phyloP scores from a whole-genome alignment of 495 filamentous ascomycete species.

The Articulospora tetracladia region DNA sequence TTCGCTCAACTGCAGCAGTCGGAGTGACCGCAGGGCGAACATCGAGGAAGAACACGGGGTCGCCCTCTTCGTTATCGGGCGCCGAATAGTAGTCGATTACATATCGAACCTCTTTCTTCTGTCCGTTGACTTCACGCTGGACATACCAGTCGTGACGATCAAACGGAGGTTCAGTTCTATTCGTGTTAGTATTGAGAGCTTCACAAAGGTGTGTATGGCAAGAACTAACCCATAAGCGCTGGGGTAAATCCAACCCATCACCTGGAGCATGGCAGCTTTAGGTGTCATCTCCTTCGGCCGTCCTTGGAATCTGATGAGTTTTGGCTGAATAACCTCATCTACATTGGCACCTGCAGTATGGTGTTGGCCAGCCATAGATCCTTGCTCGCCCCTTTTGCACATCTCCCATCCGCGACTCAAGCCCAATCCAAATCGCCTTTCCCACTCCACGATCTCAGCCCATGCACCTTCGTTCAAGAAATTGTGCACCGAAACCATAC shows the following conservation, averaged over 20 bases:
- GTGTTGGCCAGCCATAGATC: slow-evolving; percentile 29
- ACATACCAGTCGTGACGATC: slow-evolving; percentile 98
- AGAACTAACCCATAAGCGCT: slow-evolving; percentile 62
- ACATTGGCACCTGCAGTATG: slow-evolving; percentile 33
- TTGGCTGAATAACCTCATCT: slow-evolving; percentile 50
- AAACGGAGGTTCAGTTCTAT: slow-evolving; percentile 79
- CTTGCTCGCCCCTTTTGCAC: slow-evolving; percentile 70
- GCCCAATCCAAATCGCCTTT: slow-evolving; percentile 74
- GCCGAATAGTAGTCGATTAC: slow-evolving; percentile 98
- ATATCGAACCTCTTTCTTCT: slow-evolving; percentile 77
- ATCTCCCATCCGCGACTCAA: slow-evolving; percentile 66
- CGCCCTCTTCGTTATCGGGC: slow-evolving; percentile 79
- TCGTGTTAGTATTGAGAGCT: slow-evolving; percentile 6
- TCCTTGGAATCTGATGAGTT: slow-evolving; percentile 81
- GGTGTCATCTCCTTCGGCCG: slow-evolving; percentile 85
- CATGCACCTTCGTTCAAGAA: slow-evolving; percentile 97
- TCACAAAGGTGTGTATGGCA: not conserved
- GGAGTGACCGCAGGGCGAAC: slow-evolving; percentile 90
- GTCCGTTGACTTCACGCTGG: slow-evolving; percentile 55
- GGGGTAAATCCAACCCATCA: slow-evolving; percentile 76
- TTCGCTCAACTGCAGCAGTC: slow-evolving; percentile 72
- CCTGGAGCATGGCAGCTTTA: slow-evolving; percentile 76
- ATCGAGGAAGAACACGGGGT: slow-evolving; percentile 95
- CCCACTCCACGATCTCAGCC: slow-evolving; percentile 90
- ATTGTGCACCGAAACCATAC: slow-evolving; percentile 97